These are phyloP conservation scores for Calonectria fujianensis DNA, from an alignment of 2,329 filamentous ascomycete genomes.

Conservation along the genomic window DNA sequence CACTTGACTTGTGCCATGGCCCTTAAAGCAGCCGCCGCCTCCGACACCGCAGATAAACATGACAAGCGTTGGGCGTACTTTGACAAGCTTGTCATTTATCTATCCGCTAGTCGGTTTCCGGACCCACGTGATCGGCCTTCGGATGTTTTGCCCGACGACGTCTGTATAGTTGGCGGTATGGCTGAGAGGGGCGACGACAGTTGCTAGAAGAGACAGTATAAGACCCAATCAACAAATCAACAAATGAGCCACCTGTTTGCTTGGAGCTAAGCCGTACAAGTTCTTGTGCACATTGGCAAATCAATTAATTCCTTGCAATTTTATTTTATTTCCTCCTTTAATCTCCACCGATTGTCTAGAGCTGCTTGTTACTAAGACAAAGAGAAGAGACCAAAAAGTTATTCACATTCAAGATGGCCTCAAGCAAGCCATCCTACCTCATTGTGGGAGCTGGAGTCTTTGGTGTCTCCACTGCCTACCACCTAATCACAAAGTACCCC, in stretches of 20 bases:
- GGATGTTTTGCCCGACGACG: background rate
- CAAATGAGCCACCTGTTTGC: constrained; percentile 8
- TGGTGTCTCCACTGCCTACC: constrained; percentile 79
- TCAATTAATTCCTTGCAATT: background rate
- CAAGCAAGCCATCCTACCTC: constrained; percentile 64
- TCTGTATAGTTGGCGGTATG: constrained; percentile 12
- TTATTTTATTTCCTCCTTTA: background rate
- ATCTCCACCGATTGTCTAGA: background rate
- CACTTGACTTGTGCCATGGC: constrained; percentile 19
- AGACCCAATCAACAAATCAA: constrained; percentile 26
- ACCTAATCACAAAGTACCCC: constrained; percentile 72
- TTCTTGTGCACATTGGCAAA: constrained; percentile 3
- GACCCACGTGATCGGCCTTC: constrained; percentile 21
- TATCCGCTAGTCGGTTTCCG: background rate
- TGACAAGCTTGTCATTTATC: background rate
- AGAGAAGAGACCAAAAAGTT: background rate
- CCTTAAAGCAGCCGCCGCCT: constrained; percentile 2
- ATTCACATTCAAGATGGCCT: constrained; percentile 46
- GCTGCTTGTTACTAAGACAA: background rate
- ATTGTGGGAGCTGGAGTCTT: constrained; percentile 81
- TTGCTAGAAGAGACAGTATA: constrained; percentile 18
- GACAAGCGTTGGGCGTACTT: background rate
- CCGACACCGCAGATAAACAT: constrained; percentile 25
- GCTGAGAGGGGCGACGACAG: constrained; percentile 6
- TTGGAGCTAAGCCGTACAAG: constrained; percentile 18